Percentiles rank a stretch among this genome's conserved stretches.
phyloP scores from a whole-genome alignment of 73 alveolate species.

The Effrenium voratum region DNA sequence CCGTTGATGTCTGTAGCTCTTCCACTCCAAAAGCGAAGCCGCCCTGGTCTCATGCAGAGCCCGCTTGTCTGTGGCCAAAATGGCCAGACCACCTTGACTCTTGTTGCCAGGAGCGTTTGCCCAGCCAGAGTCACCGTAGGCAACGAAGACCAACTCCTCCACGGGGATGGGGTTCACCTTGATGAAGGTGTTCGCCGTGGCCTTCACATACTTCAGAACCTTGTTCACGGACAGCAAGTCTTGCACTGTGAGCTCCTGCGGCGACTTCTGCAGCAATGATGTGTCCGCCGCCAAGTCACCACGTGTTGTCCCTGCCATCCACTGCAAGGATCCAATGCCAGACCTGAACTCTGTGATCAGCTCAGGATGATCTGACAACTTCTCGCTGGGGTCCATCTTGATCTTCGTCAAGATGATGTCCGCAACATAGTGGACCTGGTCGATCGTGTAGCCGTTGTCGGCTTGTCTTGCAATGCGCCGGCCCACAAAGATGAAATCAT shows the following conservation, averaged over 20 bases:
- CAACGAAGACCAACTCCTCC: neutral
- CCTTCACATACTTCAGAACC: neutral
- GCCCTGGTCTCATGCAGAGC: neutral
- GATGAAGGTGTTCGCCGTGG: neutral
- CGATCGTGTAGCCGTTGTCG: neutral
- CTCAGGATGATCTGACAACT: neutral
- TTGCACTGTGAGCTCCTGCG: neutral
- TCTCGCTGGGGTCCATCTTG: neutral
- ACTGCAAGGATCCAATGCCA: neutral
- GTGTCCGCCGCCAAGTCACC: slow-evolving; percentile 20
- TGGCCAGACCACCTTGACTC: neutral
- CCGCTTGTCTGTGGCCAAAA: neutral
- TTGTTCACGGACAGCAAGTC: neutral
- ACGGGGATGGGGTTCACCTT: neutral
- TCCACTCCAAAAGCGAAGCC: slow-evolving; percentile 32
- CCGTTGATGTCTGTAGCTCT: neutral
- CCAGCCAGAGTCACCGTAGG: slow-evolving; percentile 31
- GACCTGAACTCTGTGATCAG: neutral
- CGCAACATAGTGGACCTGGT: neutral
- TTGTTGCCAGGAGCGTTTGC: neutral
- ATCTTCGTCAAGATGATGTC: neutral
- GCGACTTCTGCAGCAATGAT: neutral
- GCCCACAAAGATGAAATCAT: neutral
- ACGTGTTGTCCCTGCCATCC: neutral
- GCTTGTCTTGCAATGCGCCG: neutral